Conservation (phyloP, 179 eudicot genomes). For the Silene coronaria region DNA sequence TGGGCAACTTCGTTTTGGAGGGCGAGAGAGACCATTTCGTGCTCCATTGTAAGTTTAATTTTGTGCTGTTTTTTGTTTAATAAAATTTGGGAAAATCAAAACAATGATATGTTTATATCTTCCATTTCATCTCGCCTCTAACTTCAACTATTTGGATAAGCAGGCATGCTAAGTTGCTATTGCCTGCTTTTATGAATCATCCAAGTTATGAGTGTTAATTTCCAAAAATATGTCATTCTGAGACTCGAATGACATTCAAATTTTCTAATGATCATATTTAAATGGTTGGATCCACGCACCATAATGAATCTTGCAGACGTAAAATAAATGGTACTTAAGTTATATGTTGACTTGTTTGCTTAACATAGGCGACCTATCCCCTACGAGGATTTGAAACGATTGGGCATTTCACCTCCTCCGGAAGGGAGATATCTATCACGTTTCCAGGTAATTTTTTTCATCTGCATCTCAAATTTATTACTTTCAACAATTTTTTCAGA, state of each 20-base stretch:
- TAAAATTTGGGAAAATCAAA: neutral
- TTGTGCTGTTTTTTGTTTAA: neutral
- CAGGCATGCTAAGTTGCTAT: neutral
- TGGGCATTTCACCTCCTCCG: conserved; percentile 90
- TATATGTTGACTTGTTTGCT: neutral
- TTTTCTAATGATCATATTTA: neutral
- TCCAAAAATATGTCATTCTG: neutral
- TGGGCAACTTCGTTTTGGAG: conserved; percentile 98
- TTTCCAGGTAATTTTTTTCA: conserved; percentile 46
- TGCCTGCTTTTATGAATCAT: neutral
- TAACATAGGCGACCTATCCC: conserved; percentile 74
- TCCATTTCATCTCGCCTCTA: neutral
- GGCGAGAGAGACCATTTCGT: conserved; percentile 95
- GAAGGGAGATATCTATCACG: conserved; percentile 93
- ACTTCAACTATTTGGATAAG: neutral
- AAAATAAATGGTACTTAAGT: neutral
- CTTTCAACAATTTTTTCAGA: neutral
- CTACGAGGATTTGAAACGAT: conserved; percentile 68
- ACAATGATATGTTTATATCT: neutral
- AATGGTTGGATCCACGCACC: neutral
- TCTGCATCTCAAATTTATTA: neutral
- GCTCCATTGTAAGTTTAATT: conserved; percentile 76
- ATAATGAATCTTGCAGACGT: neutral
- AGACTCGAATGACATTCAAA: neutral
- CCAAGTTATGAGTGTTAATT: neutral